These are phyloP conservation scores for Ligustrum vulgare DNA, from an alignment of 257 asterid species.

Conservation along the genomic window DNA sequence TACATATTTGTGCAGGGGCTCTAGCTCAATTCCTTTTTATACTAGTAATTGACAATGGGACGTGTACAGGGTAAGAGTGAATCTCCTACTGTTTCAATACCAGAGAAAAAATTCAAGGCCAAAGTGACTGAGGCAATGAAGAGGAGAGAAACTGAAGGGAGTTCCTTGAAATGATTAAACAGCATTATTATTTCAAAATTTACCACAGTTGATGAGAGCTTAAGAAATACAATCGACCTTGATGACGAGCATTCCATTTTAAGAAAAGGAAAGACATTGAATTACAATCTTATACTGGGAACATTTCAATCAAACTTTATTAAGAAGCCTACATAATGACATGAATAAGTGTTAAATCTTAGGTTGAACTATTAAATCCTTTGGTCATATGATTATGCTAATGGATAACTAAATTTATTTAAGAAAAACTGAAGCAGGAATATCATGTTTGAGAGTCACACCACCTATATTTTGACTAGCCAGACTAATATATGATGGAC, in stretches of 20 bases:
- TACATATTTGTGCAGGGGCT: conserved; percentile 18
- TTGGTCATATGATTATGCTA: background rate
- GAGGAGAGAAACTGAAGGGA: conserved; percentile 71
- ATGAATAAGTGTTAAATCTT: background rate
- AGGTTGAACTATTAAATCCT: background rate
- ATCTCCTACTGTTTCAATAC: conserved; percentile 42
- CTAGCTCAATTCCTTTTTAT: background rate
- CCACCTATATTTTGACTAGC: background rate
- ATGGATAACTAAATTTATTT: background rate
- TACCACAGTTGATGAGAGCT: conserved; percentile 78
- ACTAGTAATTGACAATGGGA: conserved; percentile 54
- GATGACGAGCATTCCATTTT: background rate
- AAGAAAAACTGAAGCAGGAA: background rate
- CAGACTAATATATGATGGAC: background rate
- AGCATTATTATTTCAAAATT: conserved; percentile 71
- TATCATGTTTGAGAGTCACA: background rate
- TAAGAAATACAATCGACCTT: conserved; percentile 36
- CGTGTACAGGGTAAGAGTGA: conserved; percentile 54
- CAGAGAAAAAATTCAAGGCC: conserved; percentile 77
- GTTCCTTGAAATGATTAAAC: conserved; percentile 63
- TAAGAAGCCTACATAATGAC: background rate
- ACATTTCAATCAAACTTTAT: background rate
- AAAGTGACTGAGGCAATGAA: conserved; percentile 61
- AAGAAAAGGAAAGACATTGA: background rate
- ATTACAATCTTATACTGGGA: background rate